A percentile compares a stretch with the other conserved stretches of the same genome.
Conservation (phyloP, 2,329 filamentous ascomycete genomes). For the Aspergillus flavus region DNA sequence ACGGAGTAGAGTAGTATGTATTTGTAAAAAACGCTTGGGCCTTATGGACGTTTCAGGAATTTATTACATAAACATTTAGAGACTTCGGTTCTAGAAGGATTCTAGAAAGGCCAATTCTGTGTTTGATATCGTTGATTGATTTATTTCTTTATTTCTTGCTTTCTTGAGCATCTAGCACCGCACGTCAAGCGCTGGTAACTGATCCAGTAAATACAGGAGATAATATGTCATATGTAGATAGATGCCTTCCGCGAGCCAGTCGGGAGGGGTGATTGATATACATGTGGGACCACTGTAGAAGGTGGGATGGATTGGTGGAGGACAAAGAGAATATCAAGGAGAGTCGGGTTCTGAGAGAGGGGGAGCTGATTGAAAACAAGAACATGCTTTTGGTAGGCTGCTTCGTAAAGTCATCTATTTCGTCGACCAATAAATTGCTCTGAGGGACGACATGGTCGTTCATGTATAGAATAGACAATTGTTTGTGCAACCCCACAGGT, state of each 20-base stretch:
- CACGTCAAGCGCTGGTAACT: neutral
- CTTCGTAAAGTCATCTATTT: constrained; percentile 1
- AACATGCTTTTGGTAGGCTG: neutral
- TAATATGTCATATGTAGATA: neutral
- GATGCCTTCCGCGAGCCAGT: neutral
- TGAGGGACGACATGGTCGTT: neutral
- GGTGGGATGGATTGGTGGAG: neutral
- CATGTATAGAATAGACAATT: neutral
- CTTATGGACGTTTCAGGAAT: neutral
- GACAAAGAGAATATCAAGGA: neutral
- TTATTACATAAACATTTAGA: neutral
- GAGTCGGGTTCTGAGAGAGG: neutral
- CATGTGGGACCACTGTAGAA: neutral
- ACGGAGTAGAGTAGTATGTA: neutral
- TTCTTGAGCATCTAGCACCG: neutral
- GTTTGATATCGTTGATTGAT: neutral
- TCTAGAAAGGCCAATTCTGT: neutral
- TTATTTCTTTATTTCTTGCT: neutral
- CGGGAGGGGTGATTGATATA: neutral
- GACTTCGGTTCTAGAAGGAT: neutral
- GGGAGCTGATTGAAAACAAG: neutral
- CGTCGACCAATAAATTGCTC: neutral
- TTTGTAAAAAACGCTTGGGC: neutral
- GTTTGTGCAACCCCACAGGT: neutral
- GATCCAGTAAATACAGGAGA: neutral